These are phyloP conservation scores for Fusarium sp. DNA, from an alignment of 2,329 filamentous ascomycete species.

Conservation along the genomic window DNA sequence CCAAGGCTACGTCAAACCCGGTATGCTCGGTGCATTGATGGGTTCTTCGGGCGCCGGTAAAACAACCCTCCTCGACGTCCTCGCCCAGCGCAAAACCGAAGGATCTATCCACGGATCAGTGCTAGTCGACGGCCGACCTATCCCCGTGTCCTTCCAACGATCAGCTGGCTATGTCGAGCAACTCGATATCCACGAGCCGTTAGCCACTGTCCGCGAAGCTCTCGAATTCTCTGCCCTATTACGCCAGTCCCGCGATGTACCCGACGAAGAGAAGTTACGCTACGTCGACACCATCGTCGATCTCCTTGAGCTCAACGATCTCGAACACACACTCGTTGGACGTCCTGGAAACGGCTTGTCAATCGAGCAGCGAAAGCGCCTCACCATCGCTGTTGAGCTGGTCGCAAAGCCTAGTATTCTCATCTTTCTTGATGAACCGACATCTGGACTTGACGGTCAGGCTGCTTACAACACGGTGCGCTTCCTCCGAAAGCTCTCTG, in stretches of 20 bases:
- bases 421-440: conserved; percentile 70
- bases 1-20: conserved; percentile 84
- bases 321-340: conserved; percentile 59
- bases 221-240: conserved; percentile 78
- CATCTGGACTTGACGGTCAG: conserved; percentile 72
- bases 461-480: conserved; percentile 72
- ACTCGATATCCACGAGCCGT: conserved; percentile 79
- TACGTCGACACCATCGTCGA: conserved; percentile 85
- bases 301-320: conserved; percentile 58
- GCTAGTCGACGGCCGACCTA: conserved; percentile 76
- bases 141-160: conserved; percentile 78
- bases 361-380: conserved; percentile 61
- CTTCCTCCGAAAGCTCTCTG: conserved; percentile 73
- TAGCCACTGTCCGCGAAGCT: conserved; percentile 79
- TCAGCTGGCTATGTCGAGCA: conserved; percentile 85
- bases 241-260: conserved; percentile 71
- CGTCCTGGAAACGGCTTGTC: conserved; percentile 61
- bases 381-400: conserved; percentile 69
- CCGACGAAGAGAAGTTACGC: conserved; percentile 73
- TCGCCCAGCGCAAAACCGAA: conserved; percentile 82
- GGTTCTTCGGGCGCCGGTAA: conserved; percentile 85
- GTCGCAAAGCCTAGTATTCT: conserved; percentile 68
- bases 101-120: conserved; percentile 79
- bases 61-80: conserved; percentile 83
- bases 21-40: conserved; percentile 81